Evolutionary conservation across 495 filamentous ascomycete genomes (phyloP).

Genomic region (Pseudoneurospora amorphoporcata): DNA sequence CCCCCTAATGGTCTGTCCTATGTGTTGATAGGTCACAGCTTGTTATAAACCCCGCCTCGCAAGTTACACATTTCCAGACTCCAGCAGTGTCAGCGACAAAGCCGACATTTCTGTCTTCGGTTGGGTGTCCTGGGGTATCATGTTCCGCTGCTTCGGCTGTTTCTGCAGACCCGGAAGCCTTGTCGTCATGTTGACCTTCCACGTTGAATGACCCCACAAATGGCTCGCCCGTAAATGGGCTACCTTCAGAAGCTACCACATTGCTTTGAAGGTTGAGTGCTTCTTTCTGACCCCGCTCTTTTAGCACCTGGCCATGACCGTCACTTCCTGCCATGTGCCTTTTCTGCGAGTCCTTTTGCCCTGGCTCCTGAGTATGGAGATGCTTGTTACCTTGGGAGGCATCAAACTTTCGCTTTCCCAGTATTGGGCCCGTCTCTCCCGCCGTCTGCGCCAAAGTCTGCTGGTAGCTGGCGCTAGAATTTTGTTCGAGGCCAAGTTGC

Average conservation of each 20-base stretch:
- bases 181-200: neutral
- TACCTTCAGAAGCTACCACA: neutral
- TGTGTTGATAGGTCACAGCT: fast-evolving
- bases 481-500: neutral
- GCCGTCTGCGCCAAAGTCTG: neutral
- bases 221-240: neutral
- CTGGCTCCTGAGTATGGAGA: neutral
- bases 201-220: neutral
- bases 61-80: neutral
- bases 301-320: neutral
- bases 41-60: neutral
- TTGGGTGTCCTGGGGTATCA: neutral
- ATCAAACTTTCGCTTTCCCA: neutral
- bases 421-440: neutral
- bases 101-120: neutral
- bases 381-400: neutral
- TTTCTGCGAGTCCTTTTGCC: neutral
- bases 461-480: neutral
- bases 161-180: neutral
- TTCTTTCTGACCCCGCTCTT: neutral
- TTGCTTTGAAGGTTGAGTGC: neutral
- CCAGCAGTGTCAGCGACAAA: neutral
- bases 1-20: neutral
- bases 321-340: neutral
- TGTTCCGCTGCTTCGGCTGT: neutral